A percentile compares a stretch with the other conserved stretches of the same genome.
Conservation (phyloP, 2,329 filamentous ascomycete species). For the Calonectria honghensis region DNA sequence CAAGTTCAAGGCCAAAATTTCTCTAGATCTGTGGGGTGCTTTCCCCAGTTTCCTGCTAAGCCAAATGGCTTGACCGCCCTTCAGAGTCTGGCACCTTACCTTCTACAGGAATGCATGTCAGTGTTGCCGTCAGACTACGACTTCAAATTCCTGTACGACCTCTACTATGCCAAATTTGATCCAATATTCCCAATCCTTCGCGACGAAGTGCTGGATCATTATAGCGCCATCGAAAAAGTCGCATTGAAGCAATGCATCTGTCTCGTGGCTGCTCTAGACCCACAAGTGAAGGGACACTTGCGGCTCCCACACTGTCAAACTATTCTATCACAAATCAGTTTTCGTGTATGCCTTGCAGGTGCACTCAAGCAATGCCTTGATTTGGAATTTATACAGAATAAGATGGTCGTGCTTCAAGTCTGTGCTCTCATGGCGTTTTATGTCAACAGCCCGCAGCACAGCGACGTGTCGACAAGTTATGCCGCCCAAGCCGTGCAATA, state of each 20-base stretch:
- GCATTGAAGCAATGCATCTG: conserved; percentile 32
- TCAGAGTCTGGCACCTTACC: conserved; percentile 1
- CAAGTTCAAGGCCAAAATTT: neutral
- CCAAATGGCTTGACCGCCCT: neutral
- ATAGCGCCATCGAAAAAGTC: conserved; percentile 17
- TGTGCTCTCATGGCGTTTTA: conserved; percentile 33
- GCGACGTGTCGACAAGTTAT: conserved; percentile 28
- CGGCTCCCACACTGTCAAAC: conserved; percentile 21
- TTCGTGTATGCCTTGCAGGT: conserved; percentile 21
- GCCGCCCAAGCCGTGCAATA: conserved; percentile 26
- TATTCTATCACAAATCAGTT: conserved; percentile 16
- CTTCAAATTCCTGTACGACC: conserved; percentile 8
- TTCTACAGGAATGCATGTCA: conserved; percentile 33
- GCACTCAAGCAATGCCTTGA: conserved; percentile 24
- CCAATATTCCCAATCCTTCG: conserved; percentile 29
- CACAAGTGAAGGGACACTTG: conserved; percentile 1
- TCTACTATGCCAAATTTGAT: conserved; percentile 27
- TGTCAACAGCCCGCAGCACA: conserved; percentile 25
- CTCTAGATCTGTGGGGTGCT: neutral
- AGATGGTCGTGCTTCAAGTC: conserved; percentile 29
- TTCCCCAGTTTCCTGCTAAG: neutral
- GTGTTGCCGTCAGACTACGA: conserved; percentile 23
- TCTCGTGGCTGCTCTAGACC: conserved; percentile 25
- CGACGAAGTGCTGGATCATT: conserved; percentile 3
- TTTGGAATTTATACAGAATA: conserved; percentile 29